Conservation (phyloP, 805 yeast species). For the Teunomyces barrocoloradensis region DNA sequence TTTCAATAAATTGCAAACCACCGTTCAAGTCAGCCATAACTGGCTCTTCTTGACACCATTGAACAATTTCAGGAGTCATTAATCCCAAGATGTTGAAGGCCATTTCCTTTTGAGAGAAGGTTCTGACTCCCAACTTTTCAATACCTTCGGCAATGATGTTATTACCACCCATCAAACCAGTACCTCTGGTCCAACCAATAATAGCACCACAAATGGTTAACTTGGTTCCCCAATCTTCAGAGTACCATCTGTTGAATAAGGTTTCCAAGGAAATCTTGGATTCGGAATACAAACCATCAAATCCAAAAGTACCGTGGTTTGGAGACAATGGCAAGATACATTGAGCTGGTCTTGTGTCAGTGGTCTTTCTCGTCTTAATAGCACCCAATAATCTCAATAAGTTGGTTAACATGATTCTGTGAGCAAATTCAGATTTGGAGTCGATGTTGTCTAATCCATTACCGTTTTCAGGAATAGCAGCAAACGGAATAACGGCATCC, state of each 20-base stretch:
- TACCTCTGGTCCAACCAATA: constrained; percentile 99
- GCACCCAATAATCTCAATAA: constrained; percentile 87
- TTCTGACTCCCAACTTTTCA: constrained; percentile 93
- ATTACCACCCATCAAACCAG: constrained; percentile 97
- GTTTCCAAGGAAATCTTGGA: constrained; percentile 95
- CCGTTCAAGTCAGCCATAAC: constrained; percentile 98
- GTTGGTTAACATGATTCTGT: constrained; percentile 97
- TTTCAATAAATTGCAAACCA: constrained; percentile 91
- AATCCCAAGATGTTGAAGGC: constrained; percentile 96
- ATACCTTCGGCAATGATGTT: constrained; percentile 97
- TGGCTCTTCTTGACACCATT: constrained; percentile 88
- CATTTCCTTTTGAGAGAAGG: constrained; percentile 99
- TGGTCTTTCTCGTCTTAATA: constrained; percentile 78
- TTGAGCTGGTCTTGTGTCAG: constrained; percentile 97
- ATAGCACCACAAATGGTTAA: constrained; percentile 97
- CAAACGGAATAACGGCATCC: constrained; percentile 95
- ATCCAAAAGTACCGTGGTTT: constrained; percentile 98
- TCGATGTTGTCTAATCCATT: constrained; percentile 90
- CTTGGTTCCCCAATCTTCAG: constrained; percentile 94
- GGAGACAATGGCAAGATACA: constrained; percentile 96
- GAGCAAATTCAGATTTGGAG: constrained; percentile 96
- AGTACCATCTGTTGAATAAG: constrained; percentile 96
- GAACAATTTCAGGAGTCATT: constrained; percentile 79
- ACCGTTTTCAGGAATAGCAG: constrained; percentile 99
- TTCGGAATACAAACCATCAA: constrained; percentile 97